phyloP scores from a whole-genome alignment of 345 rosid species.

The Cardamine occulta region DNA sequence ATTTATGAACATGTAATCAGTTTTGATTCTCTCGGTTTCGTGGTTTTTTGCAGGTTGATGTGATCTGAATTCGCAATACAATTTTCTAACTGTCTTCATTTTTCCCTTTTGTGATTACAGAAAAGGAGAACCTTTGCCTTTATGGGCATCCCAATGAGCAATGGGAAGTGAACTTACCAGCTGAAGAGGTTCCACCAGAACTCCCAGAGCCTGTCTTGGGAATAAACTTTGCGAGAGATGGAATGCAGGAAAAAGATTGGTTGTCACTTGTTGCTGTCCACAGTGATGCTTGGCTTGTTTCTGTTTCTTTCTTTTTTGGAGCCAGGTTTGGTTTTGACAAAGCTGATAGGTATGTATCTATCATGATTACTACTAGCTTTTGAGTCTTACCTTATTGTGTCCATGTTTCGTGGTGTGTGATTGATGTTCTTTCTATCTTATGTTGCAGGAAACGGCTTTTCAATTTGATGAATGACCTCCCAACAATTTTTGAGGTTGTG shows the following conservation, averaged over 20 bases:
- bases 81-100: not conserved
- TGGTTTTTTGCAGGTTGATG: not conserved
- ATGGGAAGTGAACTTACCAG: slow-evolving; percentile 95
- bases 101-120: slow-evolving; percentile 45
- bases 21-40: not conserved
- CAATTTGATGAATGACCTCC: slow-evolving; percentile 84
- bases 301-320: slow-evolving; percentile 91
- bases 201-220: slow-evolving; percentile 96
- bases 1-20: not conserved
- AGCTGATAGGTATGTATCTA: slow-evolving; percentile 71
- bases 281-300: slow-evolving; percentile 75
- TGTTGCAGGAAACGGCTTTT: slow-evolving; percentile 79
- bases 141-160: slow-evolving; percentile 81
- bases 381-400: slow-evolving; percentile 3
- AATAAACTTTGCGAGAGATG: slow-evolving; percentile 94
- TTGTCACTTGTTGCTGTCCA: slow-evolving; percentile 68
- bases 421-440: slow-evolving; percentile 5
- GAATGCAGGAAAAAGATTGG: slow-evolving; percentile 93
- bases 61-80: not conserved
- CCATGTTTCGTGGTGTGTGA: not conserved
- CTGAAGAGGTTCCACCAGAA: slow-evolving; percentile 95
- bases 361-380: not conserved
- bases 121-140: slow-evolving; percentile 85
- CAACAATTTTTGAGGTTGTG: slow-evolving; percentile 82
- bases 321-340: slow-evolving; percentile 89